Base-by-base conservation (phyloP, 306 rosid genomes). In the Ammopiptanthus mongolicus region DNA sequence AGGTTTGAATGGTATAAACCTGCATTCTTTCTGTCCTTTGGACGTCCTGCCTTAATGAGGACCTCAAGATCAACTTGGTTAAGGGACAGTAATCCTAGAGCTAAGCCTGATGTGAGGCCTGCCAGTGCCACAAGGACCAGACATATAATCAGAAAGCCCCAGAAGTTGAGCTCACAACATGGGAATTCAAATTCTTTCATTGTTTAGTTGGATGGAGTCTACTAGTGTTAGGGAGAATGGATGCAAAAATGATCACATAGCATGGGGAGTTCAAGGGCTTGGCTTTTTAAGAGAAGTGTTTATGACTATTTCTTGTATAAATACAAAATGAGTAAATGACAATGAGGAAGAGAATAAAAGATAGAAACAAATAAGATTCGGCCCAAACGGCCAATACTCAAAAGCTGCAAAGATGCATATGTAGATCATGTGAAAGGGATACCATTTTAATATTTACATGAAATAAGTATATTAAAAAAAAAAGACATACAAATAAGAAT, bases 11-110 rank as follows among this genome's bases (percentile, higher is more conserved):
- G 33, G 23, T 5, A 37, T 5, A 25, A 57, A 91, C 93, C 93
- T 82, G 98, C 97, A 82, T 85, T 15, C 13, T 82, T 93, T 72
- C 75, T 82, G 53, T 86, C 90, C 19, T 73, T 81, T 12, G 93
- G 92, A 57, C 56, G 76, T 15, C 97, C 97, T 1, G 90, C 78
- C 77, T 78, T 87, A 65, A 79, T 69, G 61, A 93, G 84, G 17
- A 93, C 91, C 86, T 91, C 98, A 34, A 93, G 98, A 82, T 93
- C 93, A 64, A 91, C 86, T 15, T 80, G 82, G 69, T 78, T 87
- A 73, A 87, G 86, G 9, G 97, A 91, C 78, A 91, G 57, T 42
- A 93, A 83, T 55, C 97, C 98, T 31, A 93, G 64, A 21, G 97
- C 90, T 64, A 93, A 81, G 77, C 96, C 93, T 3, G 96, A 93